Percentiles rank a stretch among this genome's conserved stretches.
These are phyloP conservation scores for Lobosporangium transversale DNA, from an alignment of 192 early-diverging fungal species.

Conservation along the genomic window DNA sequence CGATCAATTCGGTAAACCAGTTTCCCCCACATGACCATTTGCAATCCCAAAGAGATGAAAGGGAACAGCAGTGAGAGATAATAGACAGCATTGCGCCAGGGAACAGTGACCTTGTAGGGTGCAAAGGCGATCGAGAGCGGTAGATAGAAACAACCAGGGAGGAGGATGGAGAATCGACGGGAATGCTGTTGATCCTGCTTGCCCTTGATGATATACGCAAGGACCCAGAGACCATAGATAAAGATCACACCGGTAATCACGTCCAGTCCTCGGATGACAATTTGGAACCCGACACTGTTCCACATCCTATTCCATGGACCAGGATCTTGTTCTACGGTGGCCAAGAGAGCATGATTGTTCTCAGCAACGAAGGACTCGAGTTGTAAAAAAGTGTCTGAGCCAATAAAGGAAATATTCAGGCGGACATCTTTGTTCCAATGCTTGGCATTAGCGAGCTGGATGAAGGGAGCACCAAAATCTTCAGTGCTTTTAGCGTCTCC, in stretches of 20 bases:
- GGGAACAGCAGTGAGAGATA: slow-evolving; percentile 45
- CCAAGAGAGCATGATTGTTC: slow-evolving; percentile 13
- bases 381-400: slow-evolving; percentile 15
- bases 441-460: slow-evolving; percentile 26
- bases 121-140: slow-evolving; percentile 50
- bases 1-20: slow-evolving; percentile 47
- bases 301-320: slow-evolving; percentile 49
- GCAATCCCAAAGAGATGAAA: slow-evolving; percentile 45
- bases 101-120: slow-evolving; percentile 45
- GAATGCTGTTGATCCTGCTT: slow-evolving; percentile 23
- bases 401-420: slow-evolving; percentile 36
- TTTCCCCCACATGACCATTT: slow-evolving; percentile 48
- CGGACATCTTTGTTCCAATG: slow-evolving; percentile 28
- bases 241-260: slow-evolving; percentile 14
- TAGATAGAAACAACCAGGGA: slow-evolving; percentile 38
- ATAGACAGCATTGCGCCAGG: slow-evolving; percentile 45
- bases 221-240: slow-evolving; percentile 43
- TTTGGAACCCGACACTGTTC: slow-evolving; percentile 25
- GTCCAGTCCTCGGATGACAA: slow-evolving; percentile 39
- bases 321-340: slow-evolving; percentile 22
- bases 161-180: slow-evolving; percentile 26
- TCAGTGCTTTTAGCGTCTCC: slow-evolving; percentile 34
- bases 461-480: slow-evolving; percentile 48
- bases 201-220: slow-evolving; percentile 27
- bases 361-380: slow-evolving; percentile 1